Conservation (phyloP, 1,284 basidiomycete species). For the Leccinum pallidistipes region DNA sequence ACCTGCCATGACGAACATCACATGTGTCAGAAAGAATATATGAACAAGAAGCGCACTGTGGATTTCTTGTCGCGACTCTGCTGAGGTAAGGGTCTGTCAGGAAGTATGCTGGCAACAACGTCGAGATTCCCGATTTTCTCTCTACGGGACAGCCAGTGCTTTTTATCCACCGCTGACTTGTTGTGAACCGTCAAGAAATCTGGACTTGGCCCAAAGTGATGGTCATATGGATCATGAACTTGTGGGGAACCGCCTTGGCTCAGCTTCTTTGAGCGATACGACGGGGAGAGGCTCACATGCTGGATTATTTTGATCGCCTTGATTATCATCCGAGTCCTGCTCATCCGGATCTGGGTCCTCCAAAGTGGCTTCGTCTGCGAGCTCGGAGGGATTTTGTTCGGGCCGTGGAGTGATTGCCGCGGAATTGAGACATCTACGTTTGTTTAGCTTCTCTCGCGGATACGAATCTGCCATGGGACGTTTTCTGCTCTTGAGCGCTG, state of each 20-base stretch:
- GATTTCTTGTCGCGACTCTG: slow-evolving; percentile 29
- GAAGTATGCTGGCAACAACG: slow-evolving; percentile 49
- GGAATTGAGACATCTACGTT: slow-evolving; percentile 45
- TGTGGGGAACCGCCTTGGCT: slow-evolving; percentile 16
- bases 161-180: slow-evolving; percentile 49
- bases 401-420: slow-evolving; percentile 19
- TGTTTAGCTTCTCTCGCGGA: slow-evolving; percentile 65
- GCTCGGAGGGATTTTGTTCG: slow-evolving; percentile 6
- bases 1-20: slow-evolving; percentile 44
- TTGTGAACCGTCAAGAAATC: slow-evolving; percentile 46
- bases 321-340: slow-evolving; percentile 14
- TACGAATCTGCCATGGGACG: slow-evolving; percentile 50
- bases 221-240: slow-evolving; percentile 51
- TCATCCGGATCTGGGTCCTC: slow-evolving; percentile 19
- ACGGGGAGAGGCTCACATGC: slow-evolving; percentile 28
- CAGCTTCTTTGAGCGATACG: not conserved
- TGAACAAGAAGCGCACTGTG: slow-evolving; percentile 26
- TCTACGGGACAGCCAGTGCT: slow-evolving; percentile 49
- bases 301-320: slow-evolving; percentile 14
- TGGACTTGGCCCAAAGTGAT: slow-evolving; percentile 63
- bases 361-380: slow-evolving; percentile 6
- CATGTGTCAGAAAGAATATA: not conserved
- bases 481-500: slow-evolving; percentile 69
- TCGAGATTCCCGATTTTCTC: slow-evolving; percentile 52
- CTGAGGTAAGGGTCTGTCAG: slow-evolving; percentile 38